Evolutionary conservation across 2,329 filamentous ascomycete genomes (phyloP).

Genomic region (Talaromyces sp.): DNA sequence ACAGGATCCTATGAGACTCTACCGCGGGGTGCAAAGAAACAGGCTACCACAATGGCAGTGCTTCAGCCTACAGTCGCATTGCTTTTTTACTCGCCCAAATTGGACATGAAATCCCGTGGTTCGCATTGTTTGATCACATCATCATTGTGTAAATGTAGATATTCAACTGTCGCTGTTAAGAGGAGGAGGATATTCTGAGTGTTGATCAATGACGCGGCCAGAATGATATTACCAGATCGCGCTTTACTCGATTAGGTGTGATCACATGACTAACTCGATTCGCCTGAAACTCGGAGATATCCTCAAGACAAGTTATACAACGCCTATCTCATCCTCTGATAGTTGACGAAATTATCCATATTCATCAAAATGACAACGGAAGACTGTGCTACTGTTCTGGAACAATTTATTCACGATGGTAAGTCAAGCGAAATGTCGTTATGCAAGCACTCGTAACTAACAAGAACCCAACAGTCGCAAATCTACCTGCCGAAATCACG

Average conservation of each 20-base stretch:
- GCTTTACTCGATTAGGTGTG: neutral
- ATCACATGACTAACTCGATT: neutral
- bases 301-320: too few species aligned
- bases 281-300: neutral
- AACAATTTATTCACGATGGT: conserved; percentile 63
- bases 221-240: neutral
- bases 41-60: too few species aligned
- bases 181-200: neutral
- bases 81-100: too few species aligned
- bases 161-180: neutral
- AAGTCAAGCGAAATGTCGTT: conserved; percentile 14
- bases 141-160: neutral
- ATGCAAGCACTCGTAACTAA: conserved; percentile 6
- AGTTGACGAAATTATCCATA: neutral
- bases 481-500: conserved; percentile 59
- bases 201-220: conserved; percentile 1
- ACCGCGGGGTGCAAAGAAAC: too few species aligned
- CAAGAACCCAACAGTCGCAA: conserved; percentile 36
- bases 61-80: too few species aligned
- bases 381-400: conserved; percentile 59
- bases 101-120: too few species aligned
- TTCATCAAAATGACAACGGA: conserved; percentile 34
- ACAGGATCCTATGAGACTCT: too few species aligned
- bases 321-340: neutral
- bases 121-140: neutral